Base-by-base conservation (phyloP, 2,329 filamentous ascomycete species). In the Fusarium paranaense region DNA sequence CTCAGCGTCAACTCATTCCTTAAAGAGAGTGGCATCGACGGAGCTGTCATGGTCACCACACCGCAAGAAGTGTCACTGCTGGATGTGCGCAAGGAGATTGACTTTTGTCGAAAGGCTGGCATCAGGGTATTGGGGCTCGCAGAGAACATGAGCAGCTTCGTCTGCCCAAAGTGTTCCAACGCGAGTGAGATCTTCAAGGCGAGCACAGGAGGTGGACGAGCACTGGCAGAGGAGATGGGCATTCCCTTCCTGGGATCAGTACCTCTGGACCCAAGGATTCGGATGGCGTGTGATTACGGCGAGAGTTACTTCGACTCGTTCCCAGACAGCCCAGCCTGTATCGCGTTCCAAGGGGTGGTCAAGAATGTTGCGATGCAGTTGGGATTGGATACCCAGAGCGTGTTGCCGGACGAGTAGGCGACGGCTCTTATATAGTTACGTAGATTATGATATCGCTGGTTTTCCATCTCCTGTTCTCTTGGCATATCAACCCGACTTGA, bases 91-190 rank as follows among this genome's bases (percentile, higher is more conserved):
- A 98, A 98, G 84, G 97, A 99, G 83, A 96, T 99, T 67, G 96
- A 99, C 80, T 99, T 99, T 80, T 99, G 97, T 84, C 89, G 92
- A 67, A 99, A 99, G 84, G 97, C 97, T 1, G 95, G 94, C 5
- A 98, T 99, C 76, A 89, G 88, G 57, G 90, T 99, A 8, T 83
- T 99, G 5, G 97, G 97, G 0, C 87, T 99, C 45, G 97, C 98
- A 18, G 97, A 99, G 86, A 99, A 99, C 81, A 99, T 99, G 97
- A 94, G 92, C 67, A 95, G 95, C 5, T 99, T 98, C 78, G 95
- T 99, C 62, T 99, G 97, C 80, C 95, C 95, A 11, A 96, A 94
- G 66, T 99, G 97, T 83, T 94, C 91, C 64, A 91, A 95, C 75
- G 87, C 91, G 81, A 92, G 89, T 78, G 91, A 97, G 81, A 98